These are phyloP conservation scores for Talaromyces sp. DNA, from an alignment of 2,329 filamentous ascomycete genomes.

Conservation along the genomic window DNA sequence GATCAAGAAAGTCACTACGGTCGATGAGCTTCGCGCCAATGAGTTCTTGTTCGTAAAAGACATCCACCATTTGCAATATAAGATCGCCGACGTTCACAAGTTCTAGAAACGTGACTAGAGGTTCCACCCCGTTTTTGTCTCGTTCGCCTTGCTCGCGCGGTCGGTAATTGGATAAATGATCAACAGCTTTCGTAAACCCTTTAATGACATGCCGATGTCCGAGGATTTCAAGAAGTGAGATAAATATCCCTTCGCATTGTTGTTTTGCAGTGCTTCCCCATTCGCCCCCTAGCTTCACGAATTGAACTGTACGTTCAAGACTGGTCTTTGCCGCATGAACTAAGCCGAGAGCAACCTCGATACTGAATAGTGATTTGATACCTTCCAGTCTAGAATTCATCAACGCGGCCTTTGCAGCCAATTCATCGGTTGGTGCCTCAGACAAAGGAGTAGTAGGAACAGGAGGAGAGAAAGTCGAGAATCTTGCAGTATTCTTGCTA, in stretches of 20 bases:
- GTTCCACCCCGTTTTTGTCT: constrained; percentile 70
- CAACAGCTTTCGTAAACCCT: constrained; percentile 91
- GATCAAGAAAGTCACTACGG: constrained; percentile 89
- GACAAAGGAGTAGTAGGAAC: constrained; percentile 34
- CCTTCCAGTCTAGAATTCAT: constrained; percentile 94
- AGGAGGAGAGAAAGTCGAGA: constrained; percentile 33
- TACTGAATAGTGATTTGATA: constrained; percentile 91
- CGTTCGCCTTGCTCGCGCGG: constrained; percentile 66
- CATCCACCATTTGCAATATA: constrained; percentile 97
- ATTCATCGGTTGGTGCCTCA: constrained; percentile 79
- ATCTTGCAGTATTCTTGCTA: constrained; percentile 30
- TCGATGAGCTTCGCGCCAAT: constrained; percentile 76
- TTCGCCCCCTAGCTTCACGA: constrained; percentile 73
- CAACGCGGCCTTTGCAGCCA: constrained; percentile 94
- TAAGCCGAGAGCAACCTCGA: constrained; percentile 85
- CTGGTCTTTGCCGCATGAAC: constrained; percentile 85
- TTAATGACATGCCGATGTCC: constrained; percentile 81
- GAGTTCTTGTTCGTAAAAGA: constrained; percentile 96
- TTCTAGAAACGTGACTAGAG: constrained; percentile 91
- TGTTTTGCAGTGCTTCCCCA: constrained; percentile 76
- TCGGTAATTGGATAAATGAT: constrained; percentile 85
- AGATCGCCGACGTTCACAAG: constrained; percentile 96
- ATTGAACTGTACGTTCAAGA: constrained; percentile 76
- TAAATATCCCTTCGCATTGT: constrained; percentile 86
- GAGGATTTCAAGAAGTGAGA: constrained; percentile 74